Base-by-base conservation (phyloP, 306 rosid genomes). In the Trifolium repens region DNA sequence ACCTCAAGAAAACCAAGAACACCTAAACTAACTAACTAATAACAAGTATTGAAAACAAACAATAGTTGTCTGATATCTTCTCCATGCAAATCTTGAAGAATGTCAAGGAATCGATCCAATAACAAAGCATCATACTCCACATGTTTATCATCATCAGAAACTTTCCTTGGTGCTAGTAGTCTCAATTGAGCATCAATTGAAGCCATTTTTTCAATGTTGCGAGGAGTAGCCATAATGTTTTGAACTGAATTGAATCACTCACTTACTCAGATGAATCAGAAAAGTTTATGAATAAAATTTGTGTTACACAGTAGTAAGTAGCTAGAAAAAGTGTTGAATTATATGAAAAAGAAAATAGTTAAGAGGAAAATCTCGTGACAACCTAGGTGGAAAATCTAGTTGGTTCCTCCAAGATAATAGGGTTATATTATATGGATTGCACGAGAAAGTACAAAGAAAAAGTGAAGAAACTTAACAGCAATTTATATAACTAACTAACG, bases 31-130 rank as follows among this genome's bases (percentile, higher is more conserved):
- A 24, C 50, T 2, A 16, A 11, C 69, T 53, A 16, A 53, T 64
- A 64, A 64, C 69, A 39, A 64, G 50, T 39, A 37, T 8, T 62
- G 67, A 35, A 32, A 62, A 62, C 26, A 34, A 61, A 61, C 24
- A 34, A 32, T n/a, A n/a, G n/a, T 84, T 96, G 98, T 81, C 98
- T 90, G 55, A 96, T 86, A 67, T 86, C 88, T 78, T 92, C 92
- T 5, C 99, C 99, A 59, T 96, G 99, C 82, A 96, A 87, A 84
- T 92, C 96, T 88, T 96, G 98, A 80, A 96, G 99, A 80, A 96
- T 96, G 75, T 96, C 98, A 24, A 96, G 97, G 78, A 96, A 96
- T 1, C 99, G 91, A 76, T 96, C 99, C 73, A 91, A 69, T 73
- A 96, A 64, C 80, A 96, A 73, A 79, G 98, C 99, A 84, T 96